A percentile compares a stretch with the other conserved stretches of the same genome.
These are phyloP conservation scores for Zea mays DNA, from an alignment of 176 grass and related monocot genomes.

Conservation along the genomic window DNA sequence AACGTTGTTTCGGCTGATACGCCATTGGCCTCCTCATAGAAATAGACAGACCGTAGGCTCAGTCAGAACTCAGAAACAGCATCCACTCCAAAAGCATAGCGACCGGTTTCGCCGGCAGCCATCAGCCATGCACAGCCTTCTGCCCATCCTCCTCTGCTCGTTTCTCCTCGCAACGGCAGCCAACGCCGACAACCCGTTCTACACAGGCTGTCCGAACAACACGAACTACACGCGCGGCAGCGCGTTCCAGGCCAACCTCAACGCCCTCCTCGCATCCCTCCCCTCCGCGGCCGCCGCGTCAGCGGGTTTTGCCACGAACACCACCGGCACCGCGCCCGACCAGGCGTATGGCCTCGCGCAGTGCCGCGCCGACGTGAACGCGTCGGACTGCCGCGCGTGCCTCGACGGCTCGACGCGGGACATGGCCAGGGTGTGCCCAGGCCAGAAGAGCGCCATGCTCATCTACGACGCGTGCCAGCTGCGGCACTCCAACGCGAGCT, in stretches of 20 bases:
- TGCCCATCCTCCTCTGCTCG: too few relatives aligned
- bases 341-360: constrained; percentile 52
- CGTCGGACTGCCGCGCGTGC: constrained; percentile 34
- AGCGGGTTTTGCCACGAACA: constrained; percentile 35
- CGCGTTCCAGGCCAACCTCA: constrained; percentile 51
- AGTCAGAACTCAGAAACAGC: too few relatives aligned
- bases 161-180: not conserved
- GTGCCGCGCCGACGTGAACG: constrained; percentile 52
- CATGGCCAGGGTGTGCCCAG: constrained; percentile 8
- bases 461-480: constrained; percentile 40
- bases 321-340: not conserved
- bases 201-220: constrained; percentile 22
- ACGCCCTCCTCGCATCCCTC: constrained; percentile 45
- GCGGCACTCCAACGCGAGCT: constrained; percentile 43
- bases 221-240: constrained; percentile 47
- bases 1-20: too few relatives aligned
- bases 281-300: not conserved
- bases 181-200: constrained; percentile 33
- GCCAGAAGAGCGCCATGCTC: constrained; percentile 10
- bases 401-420: not conserved
- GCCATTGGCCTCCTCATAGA: too few relatives aligned
- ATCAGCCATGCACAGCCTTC: too few relatives aligned
- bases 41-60: too few relatives aligned
- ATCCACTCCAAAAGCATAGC: too few relatives aligned
- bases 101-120: too few relatives aligned